Evolutionary conservation across 2,329 filamentous ascomycete genomes (phyloP).

Genomic region (Magnaporthales sp.): DNA sequence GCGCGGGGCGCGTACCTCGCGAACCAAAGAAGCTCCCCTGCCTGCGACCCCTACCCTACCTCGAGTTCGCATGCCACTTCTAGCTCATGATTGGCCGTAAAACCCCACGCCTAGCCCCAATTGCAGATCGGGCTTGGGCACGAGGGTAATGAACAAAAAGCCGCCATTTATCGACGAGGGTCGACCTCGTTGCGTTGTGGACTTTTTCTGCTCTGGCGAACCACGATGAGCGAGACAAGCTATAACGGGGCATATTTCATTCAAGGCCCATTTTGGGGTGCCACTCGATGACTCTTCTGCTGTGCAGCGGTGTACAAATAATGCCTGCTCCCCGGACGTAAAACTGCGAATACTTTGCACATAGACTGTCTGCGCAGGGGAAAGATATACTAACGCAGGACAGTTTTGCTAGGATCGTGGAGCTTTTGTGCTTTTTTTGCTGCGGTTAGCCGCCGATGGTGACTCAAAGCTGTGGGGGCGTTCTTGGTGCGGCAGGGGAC

Average conservation of each 20-base stretch:
- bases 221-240: neutral
- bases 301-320: constrained; percentile 1
- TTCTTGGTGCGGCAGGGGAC: neutral
- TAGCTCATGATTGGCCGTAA: neutral
- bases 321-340: neutral
- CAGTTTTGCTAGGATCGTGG: neutral
- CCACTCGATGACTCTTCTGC: neutral
- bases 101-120: neutral
- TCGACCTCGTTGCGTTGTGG: neutral
- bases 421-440: neutral
- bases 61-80: neutral
- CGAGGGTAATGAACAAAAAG: neutral
- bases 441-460: neutral
- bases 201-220: neutral
- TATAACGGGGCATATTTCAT: neutral
- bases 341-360: constrained; percentile 1
- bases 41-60: neutral
- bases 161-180: neutral
- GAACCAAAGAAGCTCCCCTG: neutral
- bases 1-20: constrained; percentile 1
- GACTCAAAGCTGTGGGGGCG: neutral
- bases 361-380: neutral
- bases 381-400: neutral
- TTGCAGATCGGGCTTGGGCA: neutral
- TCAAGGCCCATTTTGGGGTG: neutral